Percentiles rank a stretch among this genome's conserved stretches.
Evolutionary conservation across 768 basidiomycete species (phyloP).

Genomic region (Leccinum ochraceum): DNA sequence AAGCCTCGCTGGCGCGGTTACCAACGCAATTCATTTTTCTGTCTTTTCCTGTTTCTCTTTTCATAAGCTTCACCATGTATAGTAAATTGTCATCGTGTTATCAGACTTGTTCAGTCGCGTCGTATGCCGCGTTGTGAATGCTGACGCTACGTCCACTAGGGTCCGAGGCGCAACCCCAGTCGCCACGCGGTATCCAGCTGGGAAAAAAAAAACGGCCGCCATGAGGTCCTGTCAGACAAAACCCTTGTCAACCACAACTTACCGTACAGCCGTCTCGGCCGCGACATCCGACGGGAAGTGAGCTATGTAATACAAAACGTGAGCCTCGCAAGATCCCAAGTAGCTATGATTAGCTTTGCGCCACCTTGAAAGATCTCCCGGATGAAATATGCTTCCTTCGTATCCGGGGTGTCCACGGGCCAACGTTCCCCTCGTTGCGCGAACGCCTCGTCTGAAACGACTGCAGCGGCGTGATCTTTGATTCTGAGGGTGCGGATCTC

Average conservation of each 20-base stretch:
- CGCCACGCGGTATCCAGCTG: constrained; percentile 92
- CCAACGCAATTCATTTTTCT: constrained; percentile 2
- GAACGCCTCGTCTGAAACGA: constrained; percentile 82
- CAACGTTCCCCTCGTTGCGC: constrained; percentile 72
- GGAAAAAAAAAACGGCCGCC: neutral
- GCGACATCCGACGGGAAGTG: constrained; percentile 86
- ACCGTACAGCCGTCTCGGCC: constrained; percentile 90
- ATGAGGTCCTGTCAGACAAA: constrained; percentile 16
- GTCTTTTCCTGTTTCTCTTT: neutral
- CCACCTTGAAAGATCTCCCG: constrained; percentile 87
- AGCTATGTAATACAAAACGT: constrained; percentile 39
- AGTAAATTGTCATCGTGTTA: constrained; percentile 18
- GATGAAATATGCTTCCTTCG: constrained; percentile 95
- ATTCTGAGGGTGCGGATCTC: constrained; percentile 52
- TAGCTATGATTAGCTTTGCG: constrained; percentile 2
- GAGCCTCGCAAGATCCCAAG: neutral
- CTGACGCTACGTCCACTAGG: constrained; percentile 94
- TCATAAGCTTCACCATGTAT: constrained; percentile 23
- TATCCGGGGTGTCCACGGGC: constrained; percentile 81
- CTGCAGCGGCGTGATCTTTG: constrained; percentile 78
- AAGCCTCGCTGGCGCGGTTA: constrained; percentile 25
- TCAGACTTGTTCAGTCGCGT: constrained; percentile 20
- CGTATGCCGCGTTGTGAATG: constrained; percentile 94
- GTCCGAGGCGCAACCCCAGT: constrained; percentile 95
- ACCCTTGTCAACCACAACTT: constrained; percentile 30